Evolutionary conservation across 2,329 filamentous ascomycete species (phyloP).

Genomic region (Talaromyces rugulosus): DNA sequence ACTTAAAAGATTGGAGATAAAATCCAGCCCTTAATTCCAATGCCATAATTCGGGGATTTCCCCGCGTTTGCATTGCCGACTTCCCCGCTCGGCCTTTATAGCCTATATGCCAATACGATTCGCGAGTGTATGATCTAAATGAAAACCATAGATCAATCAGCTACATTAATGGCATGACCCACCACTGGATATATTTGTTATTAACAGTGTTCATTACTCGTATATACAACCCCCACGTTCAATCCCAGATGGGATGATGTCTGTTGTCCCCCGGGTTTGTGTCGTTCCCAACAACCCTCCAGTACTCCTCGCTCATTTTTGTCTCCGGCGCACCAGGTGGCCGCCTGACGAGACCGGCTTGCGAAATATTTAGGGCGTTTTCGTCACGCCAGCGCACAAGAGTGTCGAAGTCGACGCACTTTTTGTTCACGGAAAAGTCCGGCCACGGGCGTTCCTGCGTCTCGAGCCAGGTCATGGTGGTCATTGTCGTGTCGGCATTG

Average conservation of each 20-base stretch:
- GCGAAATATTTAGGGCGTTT: constrained; percentile 10
- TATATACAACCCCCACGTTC: background rate
- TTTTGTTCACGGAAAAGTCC: constrained; percentile 29
- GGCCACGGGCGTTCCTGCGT: constrained; percentile 26
- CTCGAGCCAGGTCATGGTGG: constrained; percentile 31
- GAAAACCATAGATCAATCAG: background rate
- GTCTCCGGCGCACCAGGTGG: constrained; percentile 9
- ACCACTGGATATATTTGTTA: background rate
- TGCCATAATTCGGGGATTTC: background rate
- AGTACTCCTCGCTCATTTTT: constrained; percentile 10
- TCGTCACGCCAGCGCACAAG: constrained; percentile 15
- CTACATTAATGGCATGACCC: background rate
- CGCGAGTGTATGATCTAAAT: background rate
- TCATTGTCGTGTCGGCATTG: constrained; percentile 26
- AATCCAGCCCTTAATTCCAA: background rate
- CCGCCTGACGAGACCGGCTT: constrained; percentile 7
- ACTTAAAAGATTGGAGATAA: background rate
- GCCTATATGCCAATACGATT: background rate
- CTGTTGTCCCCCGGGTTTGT: constrained; percentile 9
- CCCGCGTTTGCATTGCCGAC: constrained; percentile 1
- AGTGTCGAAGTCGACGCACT: constrained; percentile 26
- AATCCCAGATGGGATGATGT: constrained; percentile 10
- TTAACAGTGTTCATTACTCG: background rate
- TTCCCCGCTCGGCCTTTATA: background rate
- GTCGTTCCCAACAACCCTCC: constrained; percentile 11